Base-by-base conservation (phyloP, 1,284 basidiomycete species). In the Heterobasidion parviporum region DNA sequence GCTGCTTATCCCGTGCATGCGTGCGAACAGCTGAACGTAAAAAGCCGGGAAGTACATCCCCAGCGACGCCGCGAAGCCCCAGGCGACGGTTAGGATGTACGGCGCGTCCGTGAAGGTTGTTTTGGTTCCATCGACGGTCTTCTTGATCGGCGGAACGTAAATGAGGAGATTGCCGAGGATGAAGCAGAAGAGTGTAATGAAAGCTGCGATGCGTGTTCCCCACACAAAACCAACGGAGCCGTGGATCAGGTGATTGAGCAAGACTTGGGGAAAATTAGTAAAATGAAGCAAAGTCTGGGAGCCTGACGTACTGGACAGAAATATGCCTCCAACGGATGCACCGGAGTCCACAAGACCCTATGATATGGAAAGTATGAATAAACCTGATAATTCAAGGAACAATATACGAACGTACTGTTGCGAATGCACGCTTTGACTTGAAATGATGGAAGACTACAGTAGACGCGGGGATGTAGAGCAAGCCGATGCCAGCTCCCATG, bases 21-120 rank as follows among this genome's bases (percentile, higher is more conserved):
- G 58, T 9, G 64, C 65, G 45, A 60, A 67, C n/a, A 66, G 59
- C 54, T 69, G 67, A 48, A 69, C 53, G 54, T 67, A 67, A 53
- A 66, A 64, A 15, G 63, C 54, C 2, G 66, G 66, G 36, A 65
- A 64, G 54, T 63, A 67, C 14, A 58, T 61, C 12, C 62, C 67
- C 18, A 68, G 60, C 6, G 61, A 61, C 32, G 57, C 59, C 6
- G 64, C 47, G 38, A 66, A 65, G 5, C 60, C 62, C n/a, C 59
- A 58, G 3, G 58, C 54, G 38, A 64, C 54, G n/a, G 59, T 57
- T 34, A 65, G 58, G 16, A 66, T 33, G 44, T 63, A 65, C 9
- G 63, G 59, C 53, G 52, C 48, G 52, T 61, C 36, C 32, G 48
- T 50, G 47, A 53, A 36, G 16, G 53, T 36, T 26, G 57, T 52